Evolutionary conservation across 768 basidiomycete genomes (phyloP), one percentile per base, ranked within the genome.

Genomic region (Ramaria sp.): DNA sequence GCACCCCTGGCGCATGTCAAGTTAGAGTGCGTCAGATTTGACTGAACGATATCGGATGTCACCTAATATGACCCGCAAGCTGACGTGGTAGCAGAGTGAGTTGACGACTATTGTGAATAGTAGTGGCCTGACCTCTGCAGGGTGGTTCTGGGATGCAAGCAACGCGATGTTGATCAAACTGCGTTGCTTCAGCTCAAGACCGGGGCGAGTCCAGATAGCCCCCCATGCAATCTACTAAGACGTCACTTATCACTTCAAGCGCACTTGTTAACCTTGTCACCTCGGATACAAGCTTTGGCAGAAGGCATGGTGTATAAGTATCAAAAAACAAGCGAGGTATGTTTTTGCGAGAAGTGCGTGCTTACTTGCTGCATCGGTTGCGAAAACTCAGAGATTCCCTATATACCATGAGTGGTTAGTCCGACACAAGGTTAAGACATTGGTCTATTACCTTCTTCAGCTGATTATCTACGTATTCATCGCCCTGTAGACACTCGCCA

Each of bases 141-240:
- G 58, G 30, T 59, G 58, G 33, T 53, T 46, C 24, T 52, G 51
- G 1, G 51, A 52, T 19, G 58, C 58, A 4, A 53, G 33, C 24
- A 59, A 38, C 17, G 58, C 58, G 22, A 59, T 59, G 34, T 53
- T 53, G 24, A 59, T 53, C n/a, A 59, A 42, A n/a, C 51, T 53
- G 30, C 58, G 58, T 39, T 59, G 58, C 34, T 59, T 59, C 41
- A 59, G 33, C 39, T 59, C 58, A 22, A 59, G 52, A 27, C 58
- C 58, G 4, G 58, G 58, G 17, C 58, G 58, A 15, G 51, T 52
- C 58, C 58, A 59, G 17, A 59, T 59, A 24, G 39, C 53, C 10
- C 51, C 58, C 58, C 58, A 59, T 31, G 39, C 58, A 19, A 59
- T 59, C 58, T 59, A 45, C 34, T 15, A 38, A 24, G 31, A 13